Evolutionary conservation across 2,329 filamentous ascomycete genomes (phyloP).

Genomic region (Colletotrichum paranaense): DNA sequence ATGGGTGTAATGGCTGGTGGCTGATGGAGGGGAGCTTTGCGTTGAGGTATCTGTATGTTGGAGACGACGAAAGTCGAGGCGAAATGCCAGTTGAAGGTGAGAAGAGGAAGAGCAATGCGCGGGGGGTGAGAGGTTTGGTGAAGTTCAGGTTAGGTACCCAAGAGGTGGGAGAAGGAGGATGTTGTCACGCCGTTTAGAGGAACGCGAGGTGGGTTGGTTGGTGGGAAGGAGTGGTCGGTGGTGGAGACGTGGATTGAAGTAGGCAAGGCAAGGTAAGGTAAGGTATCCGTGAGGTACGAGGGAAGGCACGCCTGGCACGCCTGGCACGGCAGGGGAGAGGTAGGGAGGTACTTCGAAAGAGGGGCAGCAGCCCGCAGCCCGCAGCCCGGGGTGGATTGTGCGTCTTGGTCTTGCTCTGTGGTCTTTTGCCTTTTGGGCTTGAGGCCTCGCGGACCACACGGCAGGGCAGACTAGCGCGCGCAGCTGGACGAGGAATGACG

Average conservation of each 20-base stretch:
- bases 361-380: conserved; percentile 11
- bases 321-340: neutral
- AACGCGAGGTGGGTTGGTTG: conserved; percentile 30
- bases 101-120: neutral
- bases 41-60: neutral
- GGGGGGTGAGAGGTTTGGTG: conserved; percentile 11
- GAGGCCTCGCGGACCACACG: conserved; percentile 35
- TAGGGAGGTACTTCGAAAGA: conserved; percentile 29
- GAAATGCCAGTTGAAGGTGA: conserved; percentile 17
- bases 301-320: no score
- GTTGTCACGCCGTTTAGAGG: conserved; percentile 29
- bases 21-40: neutral
- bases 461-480: conserved; percentile 34
- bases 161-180: conserved; percentile 23
- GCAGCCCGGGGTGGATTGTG: conserved; percentile 12
- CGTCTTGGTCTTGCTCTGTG: conserved; percentile 2
- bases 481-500: conserved; percentile 35
- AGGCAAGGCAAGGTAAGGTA: neutral
- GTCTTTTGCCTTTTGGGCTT: neutral
- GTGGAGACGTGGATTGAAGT: conserved; percentile 9
- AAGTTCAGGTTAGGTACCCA: conserved; percentile 24
- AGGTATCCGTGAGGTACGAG: conserved; percentile 1
- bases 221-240: conserved; percentile 12
- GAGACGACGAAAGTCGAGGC: neutral
- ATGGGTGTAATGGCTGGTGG: neutral